Base-by-base conservation (phyloP, 441 rosid genomes). In the Corymbia citriodora region DNA sequence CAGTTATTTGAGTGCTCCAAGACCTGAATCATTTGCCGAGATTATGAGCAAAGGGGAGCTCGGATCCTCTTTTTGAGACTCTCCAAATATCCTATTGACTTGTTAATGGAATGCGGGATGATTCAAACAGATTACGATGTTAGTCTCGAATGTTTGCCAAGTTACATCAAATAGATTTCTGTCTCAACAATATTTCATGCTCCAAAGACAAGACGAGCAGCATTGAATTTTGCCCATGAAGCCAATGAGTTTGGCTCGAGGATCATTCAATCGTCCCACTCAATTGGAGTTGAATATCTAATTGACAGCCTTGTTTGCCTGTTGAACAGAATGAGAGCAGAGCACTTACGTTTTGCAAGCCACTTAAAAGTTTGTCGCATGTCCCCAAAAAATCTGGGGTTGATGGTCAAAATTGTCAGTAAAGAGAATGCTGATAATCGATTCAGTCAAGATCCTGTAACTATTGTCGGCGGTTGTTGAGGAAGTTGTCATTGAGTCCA, bases 121-220 rank as follows among this genome's bases (percentile, higher is more conserved):
- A 16, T 68, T 68, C 19, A n/a, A 8, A 15, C 61, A 55, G 27
- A 3, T 2, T 57, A 16, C 18, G 0, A 2, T 2, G 74, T n/a
- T 14, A 0, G 15, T n/a, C 74, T n/a, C 10, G 36, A 65, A 8
- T n/a, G 33, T 65, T 14, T 65, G 40, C 74, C 74, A 7, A 65
- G 6, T 65, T n/a, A 2, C 21, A 65, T 65, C 74, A 65, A 33
- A 65, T 40, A 8, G 19, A 7, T 65, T 4, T 1, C 5, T 65
- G 74, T 65, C 40, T 1, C 74, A 2, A 65, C 19, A n/a, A 65
- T 65, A 65, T 14, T 14, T 65, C 4, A n/a, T 3, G 36, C 72
- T 65, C 18, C 72, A 29, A 6, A 61, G 33, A 6, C 68, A 3
- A 61, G 31, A 6, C 17, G 3, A 25, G 15, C 7, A 2, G 31